Conservation (phyloP, 352 stramenopile species). For the Globisporangium alternatum region DNA sequence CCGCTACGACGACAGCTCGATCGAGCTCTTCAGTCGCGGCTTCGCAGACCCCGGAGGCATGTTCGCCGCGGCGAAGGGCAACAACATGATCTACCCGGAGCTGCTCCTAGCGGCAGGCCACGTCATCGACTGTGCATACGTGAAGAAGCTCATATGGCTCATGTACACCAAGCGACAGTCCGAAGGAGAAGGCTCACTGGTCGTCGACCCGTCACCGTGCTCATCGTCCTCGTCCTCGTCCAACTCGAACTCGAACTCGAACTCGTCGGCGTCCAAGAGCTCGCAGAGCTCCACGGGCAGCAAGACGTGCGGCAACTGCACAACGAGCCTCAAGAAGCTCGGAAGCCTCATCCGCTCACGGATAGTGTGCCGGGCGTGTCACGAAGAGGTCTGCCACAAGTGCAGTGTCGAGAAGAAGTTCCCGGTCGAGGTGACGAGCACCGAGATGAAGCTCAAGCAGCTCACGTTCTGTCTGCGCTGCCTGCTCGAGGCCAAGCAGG, state of each 20-base stretch:
- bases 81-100: constrained; percentile 2
- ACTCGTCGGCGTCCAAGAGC: not conserved
- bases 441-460: constrained; percentile 1
- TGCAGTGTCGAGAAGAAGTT: constrained; percentile 18
- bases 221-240: not conserved
- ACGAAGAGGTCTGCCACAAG: constrained; percentile 10
- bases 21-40: constrained; percentile 9
- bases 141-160: constrained; percentile 12
- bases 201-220: not conserved
- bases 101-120: constrained; percentile 1
- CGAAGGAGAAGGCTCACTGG: not conserved
- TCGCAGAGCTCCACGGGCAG: not conserved
- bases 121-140: constrained; percentile 11
- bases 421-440: constrained; percentile 3
- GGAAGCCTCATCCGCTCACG: not conserved
- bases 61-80: not conserved
- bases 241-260: not conserved
- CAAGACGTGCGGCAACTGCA: constrained; percentile 7
- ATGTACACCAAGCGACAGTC: constrained; percentile 2
- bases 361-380: constrained; percentile 7
- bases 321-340: not conserved
- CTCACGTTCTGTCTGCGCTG: constrained; percentile 15
- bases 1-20: not conserved
- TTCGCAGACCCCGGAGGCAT: not conserved
- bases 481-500: constrained; percentile 16